Evolutionary conservation across 306 rosid species (phyloP).

Genomic region (Malus asiatica): DNA sequence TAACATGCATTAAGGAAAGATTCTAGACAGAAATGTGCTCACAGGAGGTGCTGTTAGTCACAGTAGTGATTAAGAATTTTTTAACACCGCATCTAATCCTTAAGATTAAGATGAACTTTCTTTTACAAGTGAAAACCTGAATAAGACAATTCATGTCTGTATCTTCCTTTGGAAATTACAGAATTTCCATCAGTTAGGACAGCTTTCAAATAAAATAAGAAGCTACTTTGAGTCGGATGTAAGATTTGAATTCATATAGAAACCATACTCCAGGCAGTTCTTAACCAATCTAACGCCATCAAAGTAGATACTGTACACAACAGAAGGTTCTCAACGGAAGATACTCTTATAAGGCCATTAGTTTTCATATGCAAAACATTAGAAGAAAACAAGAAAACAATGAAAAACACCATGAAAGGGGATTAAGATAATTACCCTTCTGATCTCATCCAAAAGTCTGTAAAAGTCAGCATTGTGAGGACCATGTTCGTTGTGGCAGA

Average conservation of each 20-base stretch:
- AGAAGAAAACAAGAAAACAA: not conserved
- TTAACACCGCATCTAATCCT: too few species aligned
- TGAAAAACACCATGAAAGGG: not conserved
- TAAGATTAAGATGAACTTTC: too few species aligned
- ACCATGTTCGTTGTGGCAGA: constrained; percentile 50
- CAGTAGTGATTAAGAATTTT: too few species aligned
- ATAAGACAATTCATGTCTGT: too few species aligned
- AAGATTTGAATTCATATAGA: not conserved
- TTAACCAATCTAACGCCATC: too few species aligned
- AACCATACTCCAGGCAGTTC: not conserved
- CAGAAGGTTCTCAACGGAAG: not conserved
- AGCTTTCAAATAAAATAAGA: not conserved
- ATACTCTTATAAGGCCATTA: not conserved
- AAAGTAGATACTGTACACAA: not conserved
- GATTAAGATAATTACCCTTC: constrained; percentile 31
- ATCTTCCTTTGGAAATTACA: not conserved
- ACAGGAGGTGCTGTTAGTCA: too few species aligned
- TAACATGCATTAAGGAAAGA: too few species aligned
- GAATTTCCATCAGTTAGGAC: not conserved
- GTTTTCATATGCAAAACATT: not conserved
- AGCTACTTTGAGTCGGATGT: not conserved
- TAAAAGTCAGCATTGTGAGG: constrained; percentile 53
- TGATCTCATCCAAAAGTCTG: constrained; percentile 50
- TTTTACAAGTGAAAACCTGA: too few species aligned
- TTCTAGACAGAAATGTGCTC: too few species aligned